Base-by-base conservation (phyloP, 371 early-diverging fungal species). In the Apophysomyces variabilis region DNA sequence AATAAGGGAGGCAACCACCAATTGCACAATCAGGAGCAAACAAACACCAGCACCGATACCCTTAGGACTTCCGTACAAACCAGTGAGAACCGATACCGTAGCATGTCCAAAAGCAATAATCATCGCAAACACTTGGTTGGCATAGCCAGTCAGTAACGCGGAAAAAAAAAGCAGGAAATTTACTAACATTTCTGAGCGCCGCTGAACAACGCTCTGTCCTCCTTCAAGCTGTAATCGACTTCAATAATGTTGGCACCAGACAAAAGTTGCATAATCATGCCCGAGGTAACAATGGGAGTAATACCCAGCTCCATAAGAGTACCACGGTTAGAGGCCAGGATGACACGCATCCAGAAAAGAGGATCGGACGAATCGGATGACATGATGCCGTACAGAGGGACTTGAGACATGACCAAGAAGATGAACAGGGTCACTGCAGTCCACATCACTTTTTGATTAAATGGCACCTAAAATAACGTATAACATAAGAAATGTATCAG, bases 261-360 rank as follows among this genome's bases (percentile, higher is more conserved):
- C 60, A 99, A 83, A 60, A 99, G 79, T 84, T 99, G 99, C 96
- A 99, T 96, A 67, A 99, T 96, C 97, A 99, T 98, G 46, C 99
- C 98, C 16, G 99, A 97, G 26, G 99, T 99, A 60, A 99, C 92
- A 74, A 99, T 97, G 36, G 99, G 99, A 32, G 98, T 94, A 67
- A 99, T 97, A 81, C 99, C 99, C 71, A 99, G 86, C 87, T 99
- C 99, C 99, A 99, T 99, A 36, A 99, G 87, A 21, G 99, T 99
- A 73, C 99, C 99, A 74, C 99, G 90, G 87, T 98, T 99, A 47
- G 98, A 96, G 47, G 99, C 99, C 71, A 99, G 90, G 79, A 99
- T 99, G 59, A 96, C 96, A 83, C 99, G 94, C 90, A 99, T 91
- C 99, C 99, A 99, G 87, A 96, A 99, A 68, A 99, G 88, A 41